phyloP scores from a whole-genome alignment of 805 yeast species.

The Candida peoriensis region DNA sequence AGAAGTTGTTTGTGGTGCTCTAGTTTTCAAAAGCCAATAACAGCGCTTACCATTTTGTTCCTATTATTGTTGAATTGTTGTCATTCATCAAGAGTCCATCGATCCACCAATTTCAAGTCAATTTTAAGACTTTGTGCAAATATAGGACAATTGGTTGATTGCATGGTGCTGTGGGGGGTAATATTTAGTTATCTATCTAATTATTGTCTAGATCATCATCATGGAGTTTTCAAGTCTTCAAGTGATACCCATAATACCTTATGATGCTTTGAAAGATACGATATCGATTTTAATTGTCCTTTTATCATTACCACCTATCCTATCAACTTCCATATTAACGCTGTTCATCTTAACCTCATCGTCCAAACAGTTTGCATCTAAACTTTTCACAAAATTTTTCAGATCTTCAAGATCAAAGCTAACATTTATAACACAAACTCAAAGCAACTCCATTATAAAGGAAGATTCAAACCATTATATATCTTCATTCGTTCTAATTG shows the following conservation, averaged over 20 bases:
- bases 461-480: conserved; percentile 5
- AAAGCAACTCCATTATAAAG: neutral
- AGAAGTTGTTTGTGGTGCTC: too few relatives aligned
- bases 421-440: neutral
- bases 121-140: too few relatives aligned
- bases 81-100: too few relatives aligned
- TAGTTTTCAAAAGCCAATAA: too few relatives aligned
- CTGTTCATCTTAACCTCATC: conserved; percentile 18
- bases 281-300: conserved; percentile 20
- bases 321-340: conserved; percentile 14
- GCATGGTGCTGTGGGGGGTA: too few relatives aligned
- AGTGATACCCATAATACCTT: conserved; percentile 16
- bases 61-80: too few relatives aligned
- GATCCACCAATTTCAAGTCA: too few relatives aligned
- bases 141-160: too few relatives aligned
- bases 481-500: conserved; percentile 14
- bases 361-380: conserved; percentile 12
- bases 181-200: too few relatives aligned
- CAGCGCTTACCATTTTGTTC: too few relatives aligned
- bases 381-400: conserved; percentile 9
- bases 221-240: too few relatives aligned
- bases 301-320: conserved; percentile 19
- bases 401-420: conserved; percentile 1
- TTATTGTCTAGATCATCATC: too few relatives aligned
- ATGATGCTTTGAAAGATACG: conserved; percentile 19